Conservation (phyloP, 306 rosid species). For the Sechiopsis laciniata region DNA sequence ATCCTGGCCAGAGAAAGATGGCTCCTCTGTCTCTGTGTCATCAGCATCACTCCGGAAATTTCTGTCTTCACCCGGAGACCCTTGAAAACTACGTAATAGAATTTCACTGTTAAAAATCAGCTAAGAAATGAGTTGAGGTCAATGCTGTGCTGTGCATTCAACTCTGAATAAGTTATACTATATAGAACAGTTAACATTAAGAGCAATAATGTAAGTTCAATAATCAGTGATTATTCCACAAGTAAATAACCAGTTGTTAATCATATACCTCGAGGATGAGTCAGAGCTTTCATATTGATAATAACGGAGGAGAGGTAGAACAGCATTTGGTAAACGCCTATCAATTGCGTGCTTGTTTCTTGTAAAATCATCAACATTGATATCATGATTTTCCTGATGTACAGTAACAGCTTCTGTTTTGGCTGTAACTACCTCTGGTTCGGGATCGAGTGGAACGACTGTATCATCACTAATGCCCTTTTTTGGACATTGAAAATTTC, state of each 20-base stretch:
- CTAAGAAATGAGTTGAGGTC: constrained; percentile 18
- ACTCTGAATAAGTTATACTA: background rate
- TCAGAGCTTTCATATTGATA: constrained; percentile 97
- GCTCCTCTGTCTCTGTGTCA: constrained; percentile 89
- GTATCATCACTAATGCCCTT: constrained; percentile 26
- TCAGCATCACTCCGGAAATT: constrained; percentile 85
- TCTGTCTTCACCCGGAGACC: constrained; percentile 94
- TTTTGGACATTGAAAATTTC: constrained; percentile 33
- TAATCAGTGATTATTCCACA: background rate
- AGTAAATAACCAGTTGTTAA: background rate
- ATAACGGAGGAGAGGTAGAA: constrained; percentile 73
- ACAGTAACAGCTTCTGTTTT: constrained; percentile 40
- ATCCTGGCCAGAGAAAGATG: constrained; percentile 90
- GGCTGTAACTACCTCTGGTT: constrained; percentile 31
- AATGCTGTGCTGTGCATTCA: constrained; percentile 12
- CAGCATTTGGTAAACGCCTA: constrained; percentile 68
- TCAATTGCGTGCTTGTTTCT: constrained; percentile 61
- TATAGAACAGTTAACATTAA: background rate
- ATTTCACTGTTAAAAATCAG: constrained; percentile 7
- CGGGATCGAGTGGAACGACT: constrained; percentile 38
- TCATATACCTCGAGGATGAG: constrained; percentile 80
- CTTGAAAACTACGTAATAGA: constrained; percentile 71
- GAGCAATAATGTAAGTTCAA: background rate
- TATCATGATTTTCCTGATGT: constrained; percentile 48
- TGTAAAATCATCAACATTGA: constrained; percentile 45